Evolutionary conservation across 768 basidiomycete species (phyloP), one percentile per base, ranked within the genome.

Genomic region (Amanita thiersii): DNA sequence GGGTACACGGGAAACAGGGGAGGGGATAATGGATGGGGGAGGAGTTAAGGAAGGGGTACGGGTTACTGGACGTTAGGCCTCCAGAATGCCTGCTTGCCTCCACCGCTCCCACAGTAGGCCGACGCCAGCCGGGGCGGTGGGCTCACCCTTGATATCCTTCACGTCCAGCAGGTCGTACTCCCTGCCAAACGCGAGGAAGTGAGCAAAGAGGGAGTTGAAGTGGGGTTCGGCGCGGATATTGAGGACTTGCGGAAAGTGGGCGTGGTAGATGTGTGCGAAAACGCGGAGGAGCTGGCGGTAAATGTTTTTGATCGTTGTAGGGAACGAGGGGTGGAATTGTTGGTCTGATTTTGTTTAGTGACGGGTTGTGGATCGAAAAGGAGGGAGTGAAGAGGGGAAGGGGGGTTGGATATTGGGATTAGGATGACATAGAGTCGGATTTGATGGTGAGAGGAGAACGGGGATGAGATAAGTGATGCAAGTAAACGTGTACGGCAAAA

Each of bases 181-280:
- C 48, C 76, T 75, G 0, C 94, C 94, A 53, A 98, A 98, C 1
- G 93, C 91, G 38, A 98, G 69, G 66, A 96, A 99, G 62, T 98
- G 94, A 0, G 94, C 94, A 60, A 98, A 98, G 26, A 98, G 79
- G 3, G 91, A 94, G 60, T 94, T 94, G 68, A 94, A 93, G 59
- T 94, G 92, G 0, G 88, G 88, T 56, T 98, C 94, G 7, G 86
- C 81, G 29, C 89, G 87, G 18, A 98, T 76, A 56, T 98, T 91
- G 17, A 98, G 76, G 55, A 97, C 85, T 51, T 87, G 81, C 2
- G 73, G 70, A 57, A 92, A 98, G 56, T 98, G 94, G 6, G 89
- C 86, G 58, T 97, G 85, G 59, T 97, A 98, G 52, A 98, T 78
- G 68, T 98, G 94, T 7, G 94, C 93, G 56, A 97, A 97, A 50